These are phyloP conservation scores for Xylariaceae sp. DNA, from an alignment of 2,329 filamentous ascomycete genomes.

Conservation along the genomic window DNA sequence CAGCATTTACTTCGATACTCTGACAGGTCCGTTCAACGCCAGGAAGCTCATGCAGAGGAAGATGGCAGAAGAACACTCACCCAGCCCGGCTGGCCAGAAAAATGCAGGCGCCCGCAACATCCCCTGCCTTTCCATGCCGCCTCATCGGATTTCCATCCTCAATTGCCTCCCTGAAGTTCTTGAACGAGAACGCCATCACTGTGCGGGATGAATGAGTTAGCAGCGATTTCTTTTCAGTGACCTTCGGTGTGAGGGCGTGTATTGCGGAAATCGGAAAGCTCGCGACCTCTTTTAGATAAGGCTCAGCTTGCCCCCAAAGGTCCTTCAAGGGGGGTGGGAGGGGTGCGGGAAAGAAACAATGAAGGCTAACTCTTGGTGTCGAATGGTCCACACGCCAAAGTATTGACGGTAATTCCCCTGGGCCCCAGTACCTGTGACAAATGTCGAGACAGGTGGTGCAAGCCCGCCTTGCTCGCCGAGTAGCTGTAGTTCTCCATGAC, in stretches of 20 bases:
- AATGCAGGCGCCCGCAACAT: constrained; percentile 68
- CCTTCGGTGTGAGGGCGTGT: too few species aligned
- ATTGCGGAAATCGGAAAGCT: too few species aligned
- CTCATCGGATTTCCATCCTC: constrained; percentile 57
- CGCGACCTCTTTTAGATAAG: too few species aligned
- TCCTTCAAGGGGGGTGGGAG: too few species aligned
- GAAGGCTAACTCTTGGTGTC: constrained; percentile 59
- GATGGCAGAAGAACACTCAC: constrained; percentile 25
- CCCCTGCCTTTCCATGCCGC: constrained; percentile 62
- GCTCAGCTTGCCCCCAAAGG: too few species aligned
- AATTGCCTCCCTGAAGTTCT: constrained; percentile 50
- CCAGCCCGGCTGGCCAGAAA: constrained; percentile 67
- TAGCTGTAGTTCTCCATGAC: constrained; percentile 57
- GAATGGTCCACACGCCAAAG: constrained; percentile 68
- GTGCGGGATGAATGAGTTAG: too few species aligned
- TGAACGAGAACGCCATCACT: constrained; percentile 61
- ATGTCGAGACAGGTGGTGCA: constrained; percentile 59
- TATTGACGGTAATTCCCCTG: constrained; percentile 59
- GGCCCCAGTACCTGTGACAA: constrained; percentile 58
- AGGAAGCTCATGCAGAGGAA: not conserved
- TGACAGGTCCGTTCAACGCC: not conserved
- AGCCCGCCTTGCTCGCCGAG: constrained; percentile 56
- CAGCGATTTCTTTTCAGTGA: too few species aligned
- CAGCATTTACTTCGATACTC: not conserved
- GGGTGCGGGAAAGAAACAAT: too few species aligned